These are phyloP conservation scores for Sugiyamaella japonica DNA, from an alignment of 1,139 yeast genomes.

Conservation along the genomic window DNA sequence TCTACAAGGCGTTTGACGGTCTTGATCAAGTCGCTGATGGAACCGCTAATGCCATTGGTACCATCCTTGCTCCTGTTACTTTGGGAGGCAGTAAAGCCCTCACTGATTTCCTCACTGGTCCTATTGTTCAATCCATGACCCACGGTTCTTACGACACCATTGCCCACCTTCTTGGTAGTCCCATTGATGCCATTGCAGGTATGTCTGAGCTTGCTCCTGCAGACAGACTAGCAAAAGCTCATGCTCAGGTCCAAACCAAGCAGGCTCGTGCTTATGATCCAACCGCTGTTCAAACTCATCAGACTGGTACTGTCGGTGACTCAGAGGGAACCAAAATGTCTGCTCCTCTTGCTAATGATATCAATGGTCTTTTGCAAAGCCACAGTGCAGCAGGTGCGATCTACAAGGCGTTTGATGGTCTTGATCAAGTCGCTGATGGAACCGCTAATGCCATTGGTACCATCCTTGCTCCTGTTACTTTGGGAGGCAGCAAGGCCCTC, in stretches of 20 bases:
- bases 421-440: constrained; percentile 19
- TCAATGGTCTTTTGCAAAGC: constrained; percentile 14
- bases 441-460: constrained; percentile 17
- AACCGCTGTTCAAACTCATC: constrained; percentile 11
- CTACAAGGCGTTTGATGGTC: constrained; percentile 15
- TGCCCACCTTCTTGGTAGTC: constrained; percentile 20
- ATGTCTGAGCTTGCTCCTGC: constrained; percentile 10
- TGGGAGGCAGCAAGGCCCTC: constrained; percentile 18
- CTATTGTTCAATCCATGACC: constrained; percentile 24
- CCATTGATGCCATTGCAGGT: constrained; percentile 16
- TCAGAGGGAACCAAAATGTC: constrained; percentile 18
- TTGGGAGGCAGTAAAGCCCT: constrained; percentile 18
- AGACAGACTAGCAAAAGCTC: constrained; percentile 1
- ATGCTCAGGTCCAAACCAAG: neutral
- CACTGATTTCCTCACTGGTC: constrained; percentile 22
- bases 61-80: constrained; percentile 14
- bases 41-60: constrained; percentile 16
- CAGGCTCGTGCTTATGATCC: neutral
- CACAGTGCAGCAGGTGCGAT: constrained; percentile 17
- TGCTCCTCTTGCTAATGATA: constrained; percentile 20
- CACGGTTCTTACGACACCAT: constrained; percentile 23
- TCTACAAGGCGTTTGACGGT: constrained; percentile 17
- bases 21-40: constrained; percentile 19
- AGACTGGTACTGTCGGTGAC: constrained; percentile 6
- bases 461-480: constrained; percentile 14